phyloP scores from a whole-genome alignment of 345 rosid genomes.

The Theobroma cacao region DNA sequence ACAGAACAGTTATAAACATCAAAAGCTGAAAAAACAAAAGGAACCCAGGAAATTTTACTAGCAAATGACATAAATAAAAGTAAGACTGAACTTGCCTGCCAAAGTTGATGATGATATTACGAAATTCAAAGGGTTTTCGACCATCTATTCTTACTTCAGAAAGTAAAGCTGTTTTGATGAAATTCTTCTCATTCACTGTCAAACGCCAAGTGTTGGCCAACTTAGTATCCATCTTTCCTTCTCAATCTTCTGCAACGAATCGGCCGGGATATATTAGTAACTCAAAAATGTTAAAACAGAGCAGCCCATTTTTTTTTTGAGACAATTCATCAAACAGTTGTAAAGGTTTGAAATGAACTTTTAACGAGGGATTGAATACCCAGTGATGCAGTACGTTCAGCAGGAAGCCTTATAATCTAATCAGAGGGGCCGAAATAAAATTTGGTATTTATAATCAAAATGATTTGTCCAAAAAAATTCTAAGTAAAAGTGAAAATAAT shows the following conservation, averaged over 20 bases:
- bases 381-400: background rate
- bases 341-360: background rate
- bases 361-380: background rate
- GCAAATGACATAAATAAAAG: background rate
- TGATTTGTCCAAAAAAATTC: no score
- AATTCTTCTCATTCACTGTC: constrained; percentile 82
- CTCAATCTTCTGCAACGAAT: background rate
- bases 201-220: constrained; percentile 73
- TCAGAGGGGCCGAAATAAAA: no score
- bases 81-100: constrained; percentile 53
- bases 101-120: constrained; percentile 70
- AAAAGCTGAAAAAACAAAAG: background rate
- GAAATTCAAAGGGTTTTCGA: constrained; percentile 76
- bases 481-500: no score
- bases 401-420: no score
- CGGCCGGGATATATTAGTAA: background rate
- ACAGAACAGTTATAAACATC: no score
- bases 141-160: constrained; percentile 84
- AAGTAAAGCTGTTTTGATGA: constrained; percentile 76
- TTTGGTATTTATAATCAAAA: no score
- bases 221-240: constrained; percentile 61
- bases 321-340: constrained; percentile 1
- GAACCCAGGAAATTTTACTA: background rate
- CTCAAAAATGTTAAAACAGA: background rate
- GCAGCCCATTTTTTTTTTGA: background rate